phyloP scores from a whole-genome alignment of 2,329 filamentous ascomycete species.

The Pseudogymnoascus sp. region DNA sequence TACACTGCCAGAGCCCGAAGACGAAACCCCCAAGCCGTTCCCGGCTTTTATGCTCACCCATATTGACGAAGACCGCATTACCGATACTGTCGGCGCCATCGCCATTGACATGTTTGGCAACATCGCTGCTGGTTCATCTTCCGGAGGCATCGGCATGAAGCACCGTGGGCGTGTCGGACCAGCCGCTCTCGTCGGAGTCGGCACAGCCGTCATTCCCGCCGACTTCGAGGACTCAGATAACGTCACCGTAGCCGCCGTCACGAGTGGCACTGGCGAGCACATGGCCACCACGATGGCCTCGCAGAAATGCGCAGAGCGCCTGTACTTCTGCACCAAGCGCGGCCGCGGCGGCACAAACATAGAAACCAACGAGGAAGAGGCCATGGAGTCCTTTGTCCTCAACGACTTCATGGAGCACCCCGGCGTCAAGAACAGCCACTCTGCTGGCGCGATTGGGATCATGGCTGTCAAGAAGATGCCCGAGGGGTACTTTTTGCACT shows the following conservation, averaged over 20 bases:
- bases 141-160: constrained; percentile 98
- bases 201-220: constrained; percentile 77
- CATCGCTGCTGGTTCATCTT: constrained; percentile 92
- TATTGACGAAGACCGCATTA: constrained; percentile 53
- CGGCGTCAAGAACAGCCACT: constrained; percentile 70
- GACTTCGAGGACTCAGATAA: constrained; percentile 61
- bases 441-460: constrained; percentile 81
- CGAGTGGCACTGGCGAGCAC: constrained; percentile 92
- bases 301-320: constrained; percentile 72
- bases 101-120: constrained; percentile 78
- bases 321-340: constrained; percentile 63
- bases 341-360: constrained; percentile 52
- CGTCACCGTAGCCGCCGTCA: constrained; percentile 71
- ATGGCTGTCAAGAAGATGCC: constrained; percentile 80
- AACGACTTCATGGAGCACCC: constrained; percentile 92
- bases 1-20: not conserved
- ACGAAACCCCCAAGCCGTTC: not conserved
- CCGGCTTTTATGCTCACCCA: not conserved
- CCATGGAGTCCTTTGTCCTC: constrained; percentile 67
- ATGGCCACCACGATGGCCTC: constrained; percentile 95
- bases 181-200: constrained; percentile 84
- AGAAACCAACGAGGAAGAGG: constrained; percentile 66
- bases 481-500: constrained; percentile 74
- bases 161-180: constrained; percentile 85
- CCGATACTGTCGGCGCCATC: constrained; percentile 92